These are phyloP conservation scores for Alternaria brassicicola DNA, from an alignment of 2,329 filamentous ascomycete genomes.

Conservation along the genomic window DNA sequence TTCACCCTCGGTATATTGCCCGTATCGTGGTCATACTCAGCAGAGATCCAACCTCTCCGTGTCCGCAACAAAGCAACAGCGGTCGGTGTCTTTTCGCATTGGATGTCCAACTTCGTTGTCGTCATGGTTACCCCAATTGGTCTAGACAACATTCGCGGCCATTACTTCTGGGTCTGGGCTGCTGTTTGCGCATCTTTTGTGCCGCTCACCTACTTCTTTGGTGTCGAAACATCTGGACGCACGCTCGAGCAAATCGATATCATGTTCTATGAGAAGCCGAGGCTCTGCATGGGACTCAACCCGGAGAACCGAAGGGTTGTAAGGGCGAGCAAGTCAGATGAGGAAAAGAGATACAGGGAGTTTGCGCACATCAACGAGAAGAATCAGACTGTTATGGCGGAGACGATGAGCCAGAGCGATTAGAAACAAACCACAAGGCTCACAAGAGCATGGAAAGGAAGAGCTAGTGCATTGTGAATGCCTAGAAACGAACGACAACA, in stretches of 20 bases:
- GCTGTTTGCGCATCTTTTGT: slow-evolving; percentile 58
- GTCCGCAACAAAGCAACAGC: slow-evolving; percentile 58
- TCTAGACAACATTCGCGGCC: slow-evolving; percentile 38
- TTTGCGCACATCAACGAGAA: slow-evolving; percentile 25
- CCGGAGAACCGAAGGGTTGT: slow-evolving; percentile 32
- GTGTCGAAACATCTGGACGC: slow-evolving; percentile 35
- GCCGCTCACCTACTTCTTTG: slow-evolving; percentile 53
- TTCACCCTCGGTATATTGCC: slow-evolving; percentile 32
- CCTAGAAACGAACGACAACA: not conserved
- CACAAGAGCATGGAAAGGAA: not conserved
- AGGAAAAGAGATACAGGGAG: slow-evolving; percentile 28
- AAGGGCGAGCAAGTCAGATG: slow-evolving; percentile 24
- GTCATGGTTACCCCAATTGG: slow-evolving; percentile 59
- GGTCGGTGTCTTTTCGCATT: slow-evolving; percentile 57
- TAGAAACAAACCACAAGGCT: not conserved
- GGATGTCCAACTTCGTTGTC: slow-evolving; percentile 57
- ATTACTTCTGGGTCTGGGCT: slow-evolving; percentile 60
- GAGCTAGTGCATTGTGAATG: not conserved
- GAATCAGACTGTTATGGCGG: slow-evolving; percentile 3
- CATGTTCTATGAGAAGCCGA: slow-evolving; percentile 42
- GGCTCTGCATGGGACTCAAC: slow-evolving; percentile 42
- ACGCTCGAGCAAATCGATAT: slow-evolving; percentile 36
- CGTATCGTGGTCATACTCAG: slow-evolving; percentile 58
- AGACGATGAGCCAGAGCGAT: slow-evolving; percentile 9
- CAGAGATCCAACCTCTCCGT: slow-evolving; percentile 58